A percentile compares a stretch with the other conserved stretches of the same genome.
These are phyloP conservation scores for Luzula sylvatica DNA, from an alignment of 176 grass and related monocot species.

Conservation along the genomic window DNA sequence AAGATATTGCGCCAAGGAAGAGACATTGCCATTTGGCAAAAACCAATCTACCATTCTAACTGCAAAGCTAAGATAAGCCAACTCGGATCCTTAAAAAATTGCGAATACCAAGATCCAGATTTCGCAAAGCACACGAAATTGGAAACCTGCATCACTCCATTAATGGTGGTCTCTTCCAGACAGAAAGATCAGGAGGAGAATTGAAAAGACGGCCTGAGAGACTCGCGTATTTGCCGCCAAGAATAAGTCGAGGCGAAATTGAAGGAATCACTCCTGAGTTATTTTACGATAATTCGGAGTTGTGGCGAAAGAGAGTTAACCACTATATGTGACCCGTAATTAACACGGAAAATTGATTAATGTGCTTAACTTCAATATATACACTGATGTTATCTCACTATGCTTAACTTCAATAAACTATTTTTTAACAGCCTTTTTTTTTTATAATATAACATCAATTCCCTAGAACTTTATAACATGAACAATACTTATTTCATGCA, in stretches of 20 bases:
- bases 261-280: conserved; percentile 4
- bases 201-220: conserved; percentile 28
- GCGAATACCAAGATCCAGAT: conserved; percentile 27
- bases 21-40: conserved; percentile 25
- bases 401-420: no score
- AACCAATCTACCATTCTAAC: conserved; percentile 21
- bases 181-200: conserved; percentile 21
- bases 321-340: conserved; percentile 15
- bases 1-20: conserved; percentile 7
- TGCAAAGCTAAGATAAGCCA: conserved; percentile 5
- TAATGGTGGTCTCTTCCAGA: not conserved
- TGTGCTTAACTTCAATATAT: no score
- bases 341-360: not conserved
- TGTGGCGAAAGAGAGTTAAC: conserved; percentile 11
- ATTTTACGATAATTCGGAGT: conserved; percentile 17
- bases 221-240: conserved; percentile 6
- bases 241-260: conserved; percentile 5
- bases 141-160: conserved; percentile 28
- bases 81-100: not conserved
- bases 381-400: no score
- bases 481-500: no score
- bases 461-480: no score
- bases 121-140: conserved; percentile 24
- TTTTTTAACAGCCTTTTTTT: no score
- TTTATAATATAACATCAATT: no score